A percentile compares a stretch with the other conserved stretches of the same genome.
These are phyloP conservation scores for Leishmania lainsoni DNA, from an alignment of 208 protist genomes.

Conservation along the genomic window DNA sequence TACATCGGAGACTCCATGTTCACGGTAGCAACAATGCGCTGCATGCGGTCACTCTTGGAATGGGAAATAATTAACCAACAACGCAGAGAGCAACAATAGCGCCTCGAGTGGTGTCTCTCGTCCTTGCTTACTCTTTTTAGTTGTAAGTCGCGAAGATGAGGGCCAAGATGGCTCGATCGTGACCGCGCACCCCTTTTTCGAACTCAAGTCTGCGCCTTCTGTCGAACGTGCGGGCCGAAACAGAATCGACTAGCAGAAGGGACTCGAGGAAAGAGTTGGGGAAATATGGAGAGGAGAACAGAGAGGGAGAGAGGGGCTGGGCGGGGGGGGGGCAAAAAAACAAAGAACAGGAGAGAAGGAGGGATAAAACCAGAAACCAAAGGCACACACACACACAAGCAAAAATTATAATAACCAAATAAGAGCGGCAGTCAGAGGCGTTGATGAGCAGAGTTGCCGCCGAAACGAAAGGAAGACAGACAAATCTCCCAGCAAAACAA, in stretches of 20 bases:
- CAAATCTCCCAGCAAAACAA: no score
- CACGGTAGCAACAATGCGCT: background rate
- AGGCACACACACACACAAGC: background rate
- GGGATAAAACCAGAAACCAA: no score
- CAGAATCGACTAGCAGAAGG: background rate
- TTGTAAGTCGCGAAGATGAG: background rate
- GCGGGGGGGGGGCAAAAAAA: background rate
- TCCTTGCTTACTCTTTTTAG: no score
- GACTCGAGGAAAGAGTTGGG: background rate
- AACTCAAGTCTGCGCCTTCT: background rate
- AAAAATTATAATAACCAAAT: background rate
- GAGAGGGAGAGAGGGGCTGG: background rate
- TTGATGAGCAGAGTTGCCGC: background rate
- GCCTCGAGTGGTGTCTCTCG: background rate
- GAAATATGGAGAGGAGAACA: background rate
- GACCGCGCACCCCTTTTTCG: background rate
- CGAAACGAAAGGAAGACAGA: background rate
- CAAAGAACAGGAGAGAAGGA: background rate
- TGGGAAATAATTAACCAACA: background rate
- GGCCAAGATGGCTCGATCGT: background rate
- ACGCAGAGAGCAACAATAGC: background rate
- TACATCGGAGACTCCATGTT: slow-evolving; percentile 11
- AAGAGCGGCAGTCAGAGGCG: background rate
- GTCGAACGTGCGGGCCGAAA: background rate
- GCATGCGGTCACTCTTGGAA: background rate